phyloP scores from a whole-genome alignment of 2,329 filamentous ascomycete species.

The Cladosporium oxysporum region DNA sequence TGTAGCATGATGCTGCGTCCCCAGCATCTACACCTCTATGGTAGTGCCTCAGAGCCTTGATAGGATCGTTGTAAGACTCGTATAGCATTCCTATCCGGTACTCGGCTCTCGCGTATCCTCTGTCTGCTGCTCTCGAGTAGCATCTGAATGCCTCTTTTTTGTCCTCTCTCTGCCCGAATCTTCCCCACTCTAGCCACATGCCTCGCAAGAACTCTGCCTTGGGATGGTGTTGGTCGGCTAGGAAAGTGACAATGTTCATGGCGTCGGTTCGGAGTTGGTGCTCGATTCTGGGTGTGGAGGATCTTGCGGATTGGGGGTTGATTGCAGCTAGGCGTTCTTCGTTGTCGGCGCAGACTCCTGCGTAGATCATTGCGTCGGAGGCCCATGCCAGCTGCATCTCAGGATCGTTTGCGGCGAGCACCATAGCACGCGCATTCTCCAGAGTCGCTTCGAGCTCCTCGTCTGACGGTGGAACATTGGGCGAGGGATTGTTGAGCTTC shows the following conservation, averaged over 20 bases:
- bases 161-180: slow-evolving; percentile 86
- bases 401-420: slow-evolving; percentile 90
- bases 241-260: slow-evolving; percentile 85
- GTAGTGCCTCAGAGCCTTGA: slow-evolving; percentile 90
- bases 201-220: slow-evolving; percentile 91
- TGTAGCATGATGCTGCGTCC: slow-evolving; percentile 84
- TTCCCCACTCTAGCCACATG: slow-evolving; percentile 98
- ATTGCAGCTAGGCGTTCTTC: slow-evolving; percentile 64
- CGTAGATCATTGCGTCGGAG: slow-evolving; percentile 85
- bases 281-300: slow-evolving; percentile 81
- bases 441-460: slow-evolving; percentile 90
- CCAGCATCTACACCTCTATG: slow-evolving; percentile 73
- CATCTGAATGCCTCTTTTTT: slow-evolving; percentile 91
- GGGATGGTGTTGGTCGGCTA: slow-evolving; percentile 88
- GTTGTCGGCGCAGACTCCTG: slow-evolving; percentile 79
- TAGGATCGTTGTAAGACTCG: slow-evolving; percentile 88
- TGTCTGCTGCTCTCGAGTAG: slow-evolving; percentile 82
- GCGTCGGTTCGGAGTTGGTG: slow-evolving; percentile 86
- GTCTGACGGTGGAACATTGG: slow-evolving; percentile 89
- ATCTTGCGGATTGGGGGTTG: slow-evolving; percentile 50
- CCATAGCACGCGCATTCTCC: slow-evolving; percentile 78
- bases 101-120: slow-evolving; percentile 84
- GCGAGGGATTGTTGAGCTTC: slow-evolving; percentile 72
- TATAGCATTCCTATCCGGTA: slow-evolving; percentile 99
- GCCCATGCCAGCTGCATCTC: slow-evolving; percentile 97